A percentile compares a stretch with the other conserved stretches of the same genome.
Evolutionary conservation across 2,329 filamentous ascomycete genomes (phyloP).

Genomic region (Ascochyta lentis): DNA sequence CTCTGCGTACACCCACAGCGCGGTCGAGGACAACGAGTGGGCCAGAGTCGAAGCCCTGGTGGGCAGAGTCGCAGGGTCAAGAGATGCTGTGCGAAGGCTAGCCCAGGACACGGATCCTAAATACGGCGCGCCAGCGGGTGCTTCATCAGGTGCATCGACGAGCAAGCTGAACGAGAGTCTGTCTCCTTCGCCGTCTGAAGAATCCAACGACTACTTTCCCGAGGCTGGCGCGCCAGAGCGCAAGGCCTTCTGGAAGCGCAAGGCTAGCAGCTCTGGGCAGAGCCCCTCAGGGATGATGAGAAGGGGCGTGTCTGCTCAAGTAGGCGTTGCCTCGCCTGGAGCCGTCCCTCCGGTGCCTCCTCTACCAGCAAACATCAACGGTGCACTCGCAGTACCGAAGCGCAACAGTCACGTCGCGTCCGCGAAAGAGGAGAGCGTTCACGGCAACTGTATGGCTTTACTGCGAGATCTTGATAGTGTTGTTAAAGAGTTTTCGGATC

Average conservation of each 20-base stretch:
- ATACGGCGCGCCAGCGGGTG: constrained; percentile 49
- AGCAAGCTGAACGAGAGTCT: constrained; percentile 37
- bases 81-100: constrained; percentile 85
- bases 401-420: constrained; percentile 51
- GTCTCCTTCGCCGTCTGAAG: constrained; percentile 53
- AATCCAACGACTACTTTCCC: constrained; percentile 63
- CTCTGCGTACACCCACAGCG: constrained; percentile 27
- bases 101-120: constrained; percentile 83
- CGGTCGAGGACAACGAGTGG: constrained; percentile 82
- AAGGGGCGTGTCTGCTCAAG: constrained; percentile 61
- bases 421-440: constrained; percentile 66
- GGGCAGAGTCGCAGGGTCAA: constrained; percentile 82
- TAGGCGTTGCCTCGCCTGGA: constrained; percentile 56
- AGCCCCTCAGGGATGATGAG: constrained; percentile 54
- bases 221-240: constrained; percentile 59
- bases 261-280: constrained; percentile 64
- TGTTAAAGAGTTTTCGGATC: constrained; percentile 77
- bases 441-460: constrained; percentile 84
- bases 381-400: constrained; percentile 48
- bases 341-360: constrained; percentile 45
- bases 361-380: constrained; percentile 42
- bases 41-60: constrained; percentile 83
- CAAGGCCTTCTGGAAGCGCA: constrained; percentile 90
- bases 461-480: constrained; percentile 84
- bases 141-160: constrained; percentile 43